phyloP scores from a whole-genome alignment of 176 grass and related monocot genomes.

The Triticum timopheevii region DNA sequence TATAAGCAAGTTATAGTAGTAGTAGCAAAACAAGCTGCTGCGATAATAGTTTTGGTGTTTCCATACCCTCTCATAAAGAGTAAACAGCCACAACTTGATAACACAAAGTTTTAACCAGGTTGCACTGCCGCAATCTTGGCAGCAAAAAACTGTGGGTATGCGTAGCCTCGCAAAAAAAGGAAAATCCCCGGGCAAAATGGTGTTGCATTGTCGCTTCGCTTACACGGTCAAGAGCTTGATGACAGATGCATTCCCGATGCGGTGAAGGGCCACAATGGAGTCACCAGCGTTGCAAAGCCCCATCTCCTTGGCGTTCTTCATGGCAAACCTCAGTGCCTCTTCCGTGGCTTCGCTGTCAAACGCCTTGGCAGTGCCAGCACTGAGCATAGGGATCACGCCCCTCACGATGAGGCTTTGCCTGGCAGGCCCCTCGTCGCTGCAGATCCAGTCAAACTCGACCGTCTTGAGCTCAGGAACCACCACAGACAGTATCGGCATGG shows the following conservation, averaged over 20 bases:
- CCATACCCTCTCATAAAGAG: slow-evolving; percentile 3
- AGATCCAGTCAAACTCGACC: slow-evolving; percentile 66
- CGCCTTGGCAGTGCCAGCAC: slow-evolving; percentile 66
- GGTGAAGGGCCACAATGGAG: slow-evolving; percentile 66
- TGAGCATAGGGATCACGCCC: slow-evolving; percentile 75
- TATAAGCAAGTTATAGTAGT: neutral
- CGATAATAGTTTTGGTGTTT: slow-evolving; percentile 11
- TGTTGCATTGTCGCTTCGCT: neutral
- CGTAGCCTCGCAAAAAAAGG: slow-evolving; percentile 28
- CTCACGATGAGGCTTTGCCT: slow-evolving; percentile 77
- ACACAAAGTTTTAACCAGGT: neutral
- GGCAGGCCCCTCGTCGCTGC: slow-evolving; percentile 72
- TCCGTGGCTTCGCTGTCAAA: slow-evolving; percentile 68
- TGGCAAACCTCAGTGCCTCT: slow-evolving; percentile 51
- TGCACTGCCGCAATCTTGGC: slow-evolving; percentile 19
- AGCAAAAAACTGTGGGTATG: slow-evolving; percentile 15
- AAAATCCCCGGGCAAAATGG: slow-evolving; percentile 19
- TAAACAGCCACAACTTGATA: slow-evolving; percentile 28
- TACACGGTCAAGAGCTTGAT: slow-evolving; percentile 65
- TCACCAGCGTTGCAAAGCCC: slow-evolving; percentile 62
- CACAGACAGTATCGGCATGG: slow-evolving; percentile 71
- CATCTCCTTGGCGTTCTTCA: slow-evolving; percentile 47
- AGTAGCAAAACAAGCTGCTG: slow-evolving; percentile 12
- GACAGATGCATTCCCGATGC: slow-evolving; percentile 68
- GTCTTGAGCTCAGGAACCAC: slow-evolving; percentile 84